These are phyloP conservation scores for Ganoderma lingzhi DNA, from an alignment of 1,284 basidiomycete species.

Conservation along the genomic window DNA sequence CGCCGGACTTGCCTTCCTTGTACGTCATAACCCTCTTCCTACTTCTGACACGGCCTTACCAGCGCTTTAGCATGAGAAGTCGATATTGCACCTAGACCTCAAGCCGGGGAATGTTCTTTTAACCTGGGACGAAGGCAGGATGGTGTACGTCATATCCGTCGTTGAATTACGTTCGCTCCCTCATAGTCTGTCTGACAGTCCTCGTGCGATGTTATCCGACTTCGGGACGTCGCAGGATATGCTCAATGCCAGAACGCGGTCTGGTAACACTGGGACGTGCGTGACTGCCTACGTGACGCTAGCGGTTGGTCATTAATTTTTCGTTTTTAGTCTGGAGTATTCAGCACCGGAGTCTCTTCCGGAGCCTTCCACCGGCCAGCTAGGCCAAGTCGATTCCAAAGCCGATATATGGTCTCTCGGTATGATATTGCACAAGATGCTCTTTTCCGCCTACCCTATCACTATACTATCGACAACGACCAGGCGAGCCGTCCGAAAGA, in stretches of 20 bases:
- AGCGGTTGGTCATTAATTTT: not conserved
- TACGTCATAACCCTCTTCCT: conserved; percentile 46
- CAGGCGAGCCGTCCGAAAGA: conserved; percentile 52
- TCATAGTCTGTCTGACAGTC: conserved; percentile 49
- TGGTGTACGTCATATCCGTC: conserved; percentile 62
- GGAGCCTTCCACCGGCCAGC: conserved; percentile 67
- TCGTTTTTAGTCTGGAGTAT: conserved; percentile 69
- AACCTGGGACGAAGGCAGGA: conserved; percentile 89
- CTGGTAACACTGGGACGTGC: conserved; percentile 93
- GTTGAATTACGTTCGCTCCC: not conserved
- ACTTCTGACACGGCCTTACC: not conserved
- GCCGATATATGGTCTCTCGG: conserved; percentile 92
- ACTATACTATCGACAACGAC: conserved; percentile 64
- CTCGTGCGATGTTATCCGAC: conserved; percentile 90
- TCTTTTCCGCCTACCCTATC: conserved; percentile 90
- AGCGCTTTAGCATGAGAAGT: conserved; percentile 73
- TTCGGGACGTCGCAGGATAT: conserved; percentile 95
- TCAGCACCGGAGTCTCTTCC: conserved; percentile 88
- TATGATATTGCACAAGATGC: conserved; percentile 91
- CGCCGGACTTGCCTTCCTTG: conserved; percentile 82
- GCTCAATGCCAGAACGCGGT: conserved; percentile 73
- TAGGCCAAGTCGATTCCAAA: conserved; percentile 84
- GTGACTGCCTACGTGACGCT: conserved; percentile 41
- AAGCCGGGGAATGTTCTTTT: conserved; percentile 94
- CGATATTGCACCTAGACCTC: conserved; percentile 90